Evolutionary conservation across 2,329 filamentous ascomycete species (phyloP), one percentile per base, ranked within the genome.

Genomic region (Coniosporium tulheliwenetii): DNA sequence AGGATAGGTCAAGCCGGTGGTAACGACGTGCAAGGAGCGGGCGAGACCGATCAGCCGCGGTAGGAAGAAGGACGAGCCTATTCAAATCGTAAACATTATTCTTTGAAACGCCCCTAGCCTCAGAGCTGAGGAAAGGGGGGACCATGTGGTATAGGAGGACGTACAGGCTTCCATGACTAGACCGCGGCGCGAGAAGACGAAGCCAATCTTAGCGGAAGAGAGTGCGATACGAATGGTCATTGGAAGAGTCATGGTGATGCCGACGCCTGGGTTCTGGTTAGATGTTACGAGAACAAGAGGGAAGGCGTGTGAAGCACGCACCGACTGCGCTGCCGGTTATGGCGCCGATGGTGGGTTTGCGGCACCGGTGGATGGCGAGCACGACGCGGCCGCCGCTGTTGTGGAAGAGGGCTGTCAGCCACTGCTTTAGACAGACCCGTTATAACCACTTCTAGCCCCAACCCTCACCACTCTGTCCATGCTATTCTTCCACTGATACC

Each of bases 151-250:
- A 26, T 26, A 26, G 19, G 19, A 7, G 19, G 4, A 26, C 19
- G 19, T 26, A 26, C 19, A 26, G 0, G 78, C 80, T 58, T 87
- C 82, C 72, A 82, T 79, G 44, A 75, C 67, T 50, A 86, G 67
- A 1, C 81, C 81, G 36, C 81, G 69, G 19, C 79, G 71, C 16
- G 71, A 68, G 56, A 86, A 87, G 13, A 85, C 79, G 53, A 85
- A 83, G 40, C 81, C 81, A 46, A 85, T 71, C 52, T 80, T 81
- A 2, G 79, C 77, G 9, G 62, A 59, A 34, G 61, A 54, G 47
- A 71, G 74, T 33, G 62, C 66, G 29, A 72, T 61, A 35, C 72
- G 64, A 41, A 76, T 74, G 30, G 64, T 65, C 52, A 71, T 70
- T 14, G 72, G 70, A 10, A 76, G 62, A 0, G 68, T 70, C 67